These are phyloP conservation scores for Hippophae gyantsensis DNA, from an alignment of 306 rosid genomes.

Conservation along the genomic window DNA sequence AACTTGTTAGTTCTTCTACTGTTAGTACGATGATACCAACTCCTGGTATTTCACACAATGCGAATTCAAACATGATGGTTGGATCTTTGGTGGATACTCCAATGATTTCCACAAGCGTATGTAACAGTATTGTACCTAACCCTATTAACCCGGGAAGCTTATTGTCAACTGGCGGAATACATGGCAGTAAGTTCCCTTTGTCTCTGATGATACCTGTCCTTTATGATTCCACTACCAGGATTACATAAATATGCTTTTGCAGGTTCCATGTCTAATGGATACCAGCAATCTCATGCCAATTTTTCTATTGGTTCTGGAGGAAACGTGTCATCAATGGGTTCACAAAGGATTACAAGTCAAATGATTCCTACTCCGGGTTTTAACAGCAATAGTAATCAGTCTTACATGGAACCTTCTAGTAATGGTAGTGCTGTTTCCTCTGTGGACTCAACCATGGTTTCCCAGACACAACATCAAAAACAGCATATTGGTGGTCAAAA, in stretches of 20 bases:
- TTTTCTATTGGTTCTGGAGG: constrained; percentile 56
- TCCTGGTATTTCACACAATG: constrained; percentile 73
- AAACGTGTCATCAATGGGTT: constrained; percentile 56
- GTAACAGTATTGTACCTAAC: constrained; percentile 37
- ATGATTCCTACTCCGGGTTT: constrained; percentile 99
- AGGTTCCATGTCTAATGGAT: constrained; percentile 75
- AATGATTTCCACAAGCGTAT: constrained; percentile 41
- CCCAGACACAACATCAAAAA: constrained; percentile 68
- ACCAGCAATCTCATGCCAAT: constrained; percentile 68
- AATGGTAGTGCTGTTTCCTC: constrained; percentile 53
- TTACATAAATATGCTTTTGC: constrained; percentile 24
- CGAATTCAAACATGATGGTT: constrained; percentile 60
- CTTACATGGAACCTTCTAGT: constrained; percentile 56
- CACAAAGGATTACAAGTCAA: constrained; percentile 64
- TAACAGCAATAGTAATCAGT: constrained; percentile 41
- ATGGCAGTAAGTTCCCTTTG: constrained; percentile 50
- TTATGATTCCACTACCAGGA: constrained; percentile 1
- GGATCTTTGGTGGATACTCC: constrained; percentile 58
- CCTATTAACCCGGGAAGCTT: constrained; percentile 57
- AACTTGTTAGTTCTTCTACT: constrained; percentile 55
- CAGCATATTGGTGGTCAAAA: constrained; percentile 68
- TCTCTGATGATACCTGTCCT: constrained; percentile 10
- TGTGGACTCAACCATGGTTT: constrained; percentile 50
- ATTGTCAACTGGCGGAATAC: constrained; percentile 49
- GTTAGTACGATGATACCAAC: constrained; percentile 88